Evolutionary conservation across 2,329 filamentous ascomycete species (phyloP).

Genomic region (Aspergillus thermomutatus): DNA sequence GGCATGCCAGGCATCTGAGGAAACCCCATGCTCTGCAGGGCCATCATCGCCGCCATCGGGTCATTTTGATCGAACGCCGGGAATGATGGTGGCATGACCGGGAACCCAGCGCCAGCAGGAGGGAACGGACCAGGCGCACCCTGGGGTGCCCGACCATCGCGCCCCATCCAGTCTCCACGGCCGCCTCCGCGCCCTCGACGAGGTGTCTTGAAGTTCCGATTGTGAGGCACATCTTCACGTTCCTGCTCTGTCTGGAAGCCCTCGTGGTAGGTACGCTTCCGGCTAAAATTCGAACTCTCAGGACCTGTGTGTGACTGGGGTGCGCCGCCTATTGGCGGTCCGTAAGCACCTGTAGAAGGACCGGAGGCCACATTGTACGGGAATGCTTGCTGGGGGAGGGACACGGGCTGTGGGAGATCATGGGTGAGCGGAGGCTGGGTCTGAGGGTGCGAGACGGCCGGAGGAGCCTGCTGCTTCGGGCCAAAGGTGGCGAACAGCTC

Average conservation of each 20-base stretch:
- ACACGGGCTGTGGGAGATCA: constrained; percentile 19
- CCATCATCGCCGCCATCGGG: constrained; percentile 53
- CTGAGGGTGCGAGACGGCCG: constrained; percentile 21
- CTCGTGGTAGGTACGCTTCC: constrained; percentile 54
- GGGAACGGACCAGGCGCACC: constrained; percentile 26
- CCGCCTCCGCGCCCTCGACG: constrained; percentile 41
- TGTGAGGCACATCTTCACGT: constrained; percentile 40
- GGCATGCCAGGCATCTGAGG: constrained; percentile 48
- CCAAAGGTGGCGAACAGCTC: constrained; percentile 53
- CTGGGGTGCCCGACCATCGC: constrained; percentile 23
- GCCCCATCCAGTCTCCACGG: constrained; percentile 40
- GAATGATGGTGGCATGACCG: constrained; percentile 44
- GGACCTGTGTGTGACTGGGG: constrained; percentile 19
- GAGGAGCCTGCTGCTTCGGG: constrained; percentile 38
- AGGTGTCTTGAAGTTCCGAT: constrained; percentile 47
- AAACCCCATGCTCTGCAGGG: constrained; percentile 53
- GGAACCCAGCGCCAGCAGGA: constrained; percentile 28
- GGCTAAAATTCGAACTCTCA: constrained; percentile 32
- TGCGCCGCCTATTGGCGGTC: constrained; percentile 12
- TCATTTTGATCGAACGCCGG: constrained; percentile 54
- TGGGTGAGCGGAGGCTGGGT: constrained; percentile 20
- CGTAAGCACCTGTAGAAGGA: constrained; percentile 18
- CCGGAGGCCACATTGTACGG: constrained; percentile 23
- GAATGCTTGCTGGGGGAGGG: constrained; percentile 16
- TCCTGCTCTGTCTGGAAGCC: constrained; percentile 46